Base-by-base conservation (phyloP, 305 asterid genomes). In the Rubia tinctorum region DNA sequence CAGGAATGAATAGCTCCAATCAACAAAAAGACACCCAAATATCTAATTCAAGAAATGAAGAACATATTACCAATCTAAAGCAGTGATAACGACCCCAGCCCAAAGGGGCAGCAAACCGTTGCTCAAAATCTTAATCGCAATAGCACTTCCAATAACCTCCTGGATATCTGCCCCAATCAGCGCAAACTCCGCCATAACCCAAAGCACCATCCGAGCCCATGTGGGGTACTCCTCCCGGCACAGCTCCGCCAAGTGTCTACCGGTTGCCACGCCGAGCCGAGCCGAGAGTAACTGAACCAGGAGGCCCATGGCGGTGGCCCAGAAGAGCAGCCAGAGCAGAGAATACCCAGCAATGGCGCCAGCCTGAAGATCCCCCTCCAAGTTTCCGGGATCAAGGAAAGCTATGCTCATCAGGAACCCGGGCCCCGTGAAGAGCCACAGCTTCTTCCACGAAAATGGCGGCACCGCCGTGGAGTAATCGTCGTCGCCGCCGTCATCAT, bases 291-390 rank as follows among this genome's bases (percentile, higher is more conserved):
- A 86, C 87, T 93, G 98, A 22, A 93, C 84, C 79, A 93, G 67
- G 0, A 93, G 85, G 14, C 98, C 98, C 86, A 93, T 91, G 69
- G 86, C 93, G 22, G 98, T 91, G 71, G 98, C 98, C 98, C 98
- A 93, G 5, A 93, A 71, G 0, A 93, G 91, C 78, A 93, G 82
- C 98, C 98, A 93, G 8, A 93, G 77, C 43, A 93, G 79, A 13
- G 97, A 89, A 78, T 93, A 89, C 2, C 98, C 98, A 8, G 98
- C 98, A 56, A 91, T 88, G 8, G 98, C 98, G 17, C 98, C 98
- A 3, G 98, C 78, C 85, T 93, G 98, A 73, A 93, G 98, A 87
- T 89, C 95, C 53, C 97, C 98, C 76, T 93, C 98, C 59, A 93
- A 82, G 82, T 93, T 93, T 0, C 98, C 98, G 53, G 98, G 98